Conservation (phyloP, 768 basidiomycete genomes). For the Tricholoma sp. region DNA sequence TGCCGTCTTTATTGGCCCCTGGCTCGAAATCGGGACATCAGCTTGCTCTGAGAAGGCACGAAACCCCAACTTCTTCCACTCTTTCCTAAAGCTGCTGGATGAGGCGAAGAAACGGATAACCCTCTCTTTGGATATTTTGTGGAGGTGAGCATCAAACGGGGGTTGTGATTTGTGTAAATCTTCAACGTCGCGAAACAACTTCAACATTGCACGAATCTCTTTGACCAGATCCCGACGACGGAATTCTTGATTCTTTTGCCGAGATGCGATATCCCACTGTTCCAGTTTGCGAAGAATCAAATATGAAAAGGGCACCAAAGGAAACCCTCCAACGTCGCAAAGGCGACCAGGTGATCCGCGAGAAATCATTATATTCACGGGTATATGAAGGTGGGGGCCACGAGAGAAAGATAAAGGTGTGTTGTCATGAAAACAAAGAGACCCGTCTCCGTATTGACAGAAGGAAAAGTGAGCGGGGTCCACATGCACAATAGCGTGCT, state of each 20-base stretch:
- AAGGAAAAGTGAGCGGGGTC: slow-evolving; percentile 1
- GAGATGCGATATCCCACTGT: slow-evolving; percentile 7
- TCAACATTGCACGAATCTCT: background rate
- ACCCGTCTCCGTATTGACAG: background rate
- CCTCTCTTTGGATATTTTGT: slow-evolving; percentile 2
- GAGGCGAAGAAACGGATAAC: slow-evolving; percentile 1
- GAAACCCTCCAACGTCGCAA: slow-evolving; percentile 1
- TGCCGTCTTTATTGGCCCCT: background rate
- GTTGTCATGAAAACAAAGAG: background rate
- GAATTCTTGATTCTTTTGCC: background rate
- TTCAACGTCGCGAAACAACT: background rate
- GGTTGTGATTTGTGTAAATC: slow-evolving; percentile 2
- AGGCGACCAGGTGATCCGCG: background rate
- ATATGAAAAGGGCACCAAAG: slow-evolving; percentile 8
- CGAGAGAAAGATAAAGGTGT: background rate
- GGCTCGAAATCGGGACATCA: background rate
- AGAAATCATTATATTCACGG: background rate
- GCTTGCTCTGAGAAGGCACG: background rate
- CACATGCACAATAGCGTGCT: background rate
- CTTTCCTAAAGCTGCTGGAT: background rate
- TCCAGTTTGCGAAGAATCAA: slow-evolving; percentile 6
- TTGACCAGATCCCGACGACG: background rate
- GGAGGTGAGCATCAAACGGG: slow-evolving; percentile 7
- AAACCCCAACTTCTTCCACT: slow-evolving; percentile 9
- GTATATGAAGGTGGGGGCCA: background rate